Evolutionary conservation across 2,329 filamentous ascomycete genomes (phyloP), one percentile per base, ranked within the genome.

Genomic region (Aspergillus proliferans): DNA sequence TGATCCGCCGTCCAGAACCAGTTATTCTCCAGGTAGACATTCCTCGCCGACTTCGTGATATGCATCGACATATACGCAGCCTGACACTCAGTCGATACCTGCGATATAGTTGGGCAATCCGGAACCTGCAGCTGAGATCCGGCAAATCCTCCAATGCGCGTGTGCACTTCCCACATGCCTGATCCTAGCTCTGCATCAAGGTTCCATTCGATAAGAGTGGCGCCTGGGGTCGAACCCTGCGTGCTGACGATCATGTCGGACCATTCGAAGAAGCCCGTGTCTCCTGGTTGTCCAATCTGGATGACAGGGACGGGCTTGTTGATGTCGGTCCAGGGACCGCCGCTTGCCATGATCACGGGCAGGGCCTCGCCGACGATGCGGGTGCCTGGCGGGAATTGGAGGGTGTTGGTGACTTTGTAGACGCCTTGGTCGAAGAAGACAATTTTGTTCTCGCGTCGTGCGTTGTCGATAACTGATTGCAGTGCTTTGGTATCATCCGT

Each of bases 171-270:
- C 79, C 79, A 82, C 65, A 85, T 76, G 12, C 80, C 82, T 3
- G 68, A 67, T 21, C 62, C 66, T 36, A 56, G 54, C 3, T 72
- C 72, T 2, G 76, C 76, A 33, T 72, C 73, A 14, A 90, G 72
- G 63, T 91, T 91, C 75, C 84, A 90, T 62, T 91, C 77, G 50
- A 90, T 81, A 6, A 90, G 71, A 6, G 85, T 75, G 1, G 86
- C 87, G 4, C 87, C 87, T 1, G 82, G 76, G 6, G 83, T 76
- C 22, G 83, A 70, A 1, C 86, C 87, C 49, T 81, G 76, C 0
- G 85, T 88, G 47, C 82, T 82, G 12, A 91, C 74, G 44, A 91
- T 78, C 59, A 87, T 81, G 62, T 91, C 87, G 4, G 79, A 82
- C 74, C 84, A 82, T 64, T 91, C 86, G 15, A 91, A 73, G 12